These are phyloP conservation scores for Bauhinia variegata DNA, from an alignment of 306 rosid genomes.

Conservation along the genomic window DNA sequence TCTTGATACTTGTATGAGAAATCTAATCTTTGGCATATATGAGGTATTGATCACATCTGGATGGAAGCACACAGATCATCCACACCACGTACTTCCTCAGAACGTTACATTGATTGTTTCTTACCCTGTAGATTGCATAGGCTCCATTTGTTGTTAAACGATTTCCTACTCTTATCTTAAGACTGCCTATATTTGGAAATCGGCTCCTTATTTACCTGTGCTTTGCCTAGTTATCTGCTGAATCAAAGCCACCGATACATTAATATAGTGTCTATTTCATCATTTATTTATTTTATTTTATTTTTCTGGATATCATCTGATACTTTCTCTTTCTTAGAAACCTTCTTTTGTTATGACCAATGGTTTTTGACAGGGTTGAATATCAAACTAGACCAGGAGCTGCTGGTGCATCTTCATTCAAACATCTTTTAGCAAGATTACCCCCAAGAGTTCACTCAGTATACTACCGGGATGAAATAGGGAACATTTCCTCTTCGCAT, in stretches of 20 bases:
- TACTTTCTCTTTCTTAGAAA: constrained; percentile 21
- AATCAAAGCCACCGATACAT: constrained; percentile 1
- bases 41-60: no score
- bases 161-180: constrained; percentile 16
- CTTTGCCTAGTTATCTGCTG: constrained; percentile 10
- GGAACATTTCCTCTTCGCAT: constrained; percentile 92
- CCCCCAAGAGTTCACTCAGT: constrained; percentile 98
- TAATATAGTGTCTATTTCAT: not conserved
- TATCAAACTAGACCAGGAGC: constrained; percentile 72
- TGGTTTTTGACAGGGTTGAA: constrained; percentile 74
- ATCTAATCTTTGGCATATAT: no score
- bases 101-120: constrained; percentile 6
- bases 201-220: not conserved
- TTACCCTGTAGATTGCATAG: not conserved
- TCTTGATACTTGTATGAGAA: no score
- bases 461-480: constrained; percentile 85
- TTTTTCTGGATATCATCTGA: constrained; percentile 21
- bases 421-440: constrained; percentile 73
- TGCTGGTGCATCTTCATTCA: constrained; percentile 78
- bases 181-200: constrained; percentile 22
- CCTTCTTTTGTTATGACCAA: constrained; percentile 7
- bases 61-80: not conserved
- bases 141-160: constrained; percentile 6
- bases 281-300: constrained; percentile 15
- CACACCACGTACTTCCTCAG: not conserved